Base-by-base conservation (phyloP, 1,139 yeast species). In the Tardiomyces digboiensis region DNA sequence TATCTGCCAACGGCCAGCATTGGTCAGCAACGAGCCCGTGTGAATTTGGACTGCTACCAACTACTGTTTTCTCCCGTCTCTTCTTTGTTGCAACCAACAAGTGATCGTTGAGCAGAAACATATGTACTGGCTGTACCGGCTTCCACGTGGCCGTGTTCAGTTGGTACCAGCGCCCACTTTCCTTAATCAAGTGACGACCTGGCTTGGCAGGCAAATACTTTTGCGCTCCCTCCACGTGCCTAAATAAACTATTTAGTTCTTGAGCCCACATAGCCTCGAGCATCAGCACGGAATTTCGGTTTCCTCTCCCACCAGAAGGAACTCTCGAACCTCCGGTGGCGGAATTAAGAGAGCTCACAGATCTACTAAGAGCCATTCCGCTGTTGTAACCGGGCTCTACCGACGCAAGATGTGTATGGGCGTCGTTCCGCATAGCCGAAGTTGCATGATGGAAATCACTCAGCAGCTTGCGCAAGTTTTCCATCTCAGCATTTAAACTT, bases 221-320 rank as follows among this genome's bases (percentile, higher is more conserved):
- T 51, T 87, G 89, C 1, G 95, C 89, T 6, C 96, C 95, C 52
- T 89, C 97, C 10, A 89, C 95, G 50, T 83, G 86, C 53, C 80
- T 79, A 62, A 82, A 88, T 40, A 89, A 65, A 7, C 79, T 75
- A 45, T 75, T 78, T 56, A 89, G 69, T 56, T 86, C 89, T 43
- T 70, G 74, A 21, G 81, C 84, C 96, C 95, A 86, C 72, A 83
- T 75, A 56, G 77, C 80, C 59, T 84, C 93, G 49, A 86, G 68
- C 42, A 85, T 78, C 46, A 82, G 56, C 43, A 88, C 78, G 44
- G 89, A 80, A 42, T 84, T 76, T 41, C 93, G 65, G 57, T 82
- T 88, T 47, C 46, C 14, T 43, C 47, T n/a, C 5, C 16, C 10
- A 38, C 23, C 53, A 44, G 29, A 16, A 2, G 36, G 12, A 13